Evolutionary conservation across 225 moss, liverwort and hornwort genomes (phyloP).

Genomic region (Sphagnum contortum): DNA sequence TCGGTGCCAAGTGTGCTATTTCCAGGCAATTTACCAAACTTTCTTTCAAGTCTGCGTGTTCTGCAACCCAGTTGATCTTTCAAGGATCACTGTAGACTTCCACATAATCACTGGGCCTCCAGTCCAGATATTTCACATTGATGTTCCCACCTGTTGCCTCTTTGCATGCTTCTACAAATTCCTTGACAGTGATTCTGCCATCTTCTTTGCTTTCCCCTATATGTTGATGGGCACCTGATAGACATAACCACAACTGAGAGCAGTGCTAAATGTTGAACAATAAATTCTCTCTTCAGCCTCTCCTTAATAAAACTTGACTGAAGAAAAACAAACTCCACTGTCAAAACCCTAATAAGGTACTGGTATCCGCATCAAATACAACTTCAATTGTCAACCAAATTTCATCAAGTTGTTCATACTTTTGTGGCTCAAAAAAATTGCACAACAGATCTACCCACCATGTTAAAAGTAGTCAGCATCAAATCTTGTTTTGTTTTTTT

Average conservation of each 20-base stretch:
- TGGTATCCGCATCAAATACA: too few species aligned
- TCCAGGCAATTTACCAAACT: constrained; percentile 78
- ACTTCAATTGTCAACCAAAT: too few species aligned
- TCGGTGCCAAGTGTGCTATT: constrained; percentile 64
- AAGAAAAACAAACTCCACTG: background rate
- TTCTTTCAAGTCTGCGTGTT: constrained; percentile 59
- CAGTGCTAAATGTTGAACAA: too few species aligned
- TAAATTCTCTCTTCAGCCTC: too few species aligned
- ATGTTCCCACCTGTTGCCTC: constrained; percentile 70
- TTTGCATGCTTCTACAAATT: constrained; percentile 86
- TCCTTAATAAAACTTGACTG: too few species aligned
- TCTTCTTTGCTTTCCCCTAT: constrained; percentile 95
- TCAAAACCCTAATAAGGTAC: too few species aligned
- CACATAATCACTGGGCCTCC: constrained; percentile 85
- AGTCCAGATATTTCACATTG: constrained; percentile 38
- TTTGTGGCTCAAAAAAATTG: too few species aligned
- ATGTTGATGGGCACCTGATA: constrained; percentile 84
- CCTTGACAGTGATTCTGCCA: constrained; percentile 79
- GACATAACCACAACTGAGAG: too few species aligned
- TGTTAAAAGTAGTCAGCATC: too few species aligned
- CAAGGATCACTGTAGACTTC: constrained; percentile 79
- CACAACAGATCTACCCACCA: too few species aligned
- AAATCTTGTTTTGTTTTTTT: too few species aligned
- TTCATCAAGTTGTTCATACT: too few species aligned
- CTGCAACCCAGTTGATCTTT: constrained; percentile 77